phyloP scores from a whole-genome alignment of 345 rosid species.

The Pugionium dolabratum region DNA sequence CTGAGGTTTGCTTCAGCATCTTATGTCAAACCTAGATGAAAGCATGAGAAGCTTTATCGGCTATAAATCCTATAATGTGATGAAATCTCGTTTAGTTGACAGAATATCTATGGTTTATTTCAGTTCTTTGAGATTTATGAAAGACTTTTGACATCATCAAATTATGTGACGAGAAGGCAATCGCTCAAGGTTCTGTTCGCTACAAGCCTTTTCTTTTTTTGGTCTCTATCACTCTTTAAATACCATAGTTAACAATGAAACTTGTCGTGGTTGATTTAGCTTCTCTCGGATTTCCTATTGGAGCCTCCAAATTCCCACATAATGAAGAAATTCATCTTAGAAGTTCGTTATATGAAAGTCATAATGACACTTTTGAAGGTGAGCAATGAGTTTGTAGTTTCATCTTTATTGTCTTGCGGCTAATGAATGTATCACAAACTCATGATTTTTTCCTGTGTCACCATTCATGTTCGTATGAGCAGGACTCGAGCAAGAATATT shows the following conservation, averaged over 20 bases:
- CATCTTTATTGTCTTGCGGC: conserved; percentile 2
- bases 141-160: conserved; percentile 79
- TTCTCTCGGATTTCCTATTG: conserved; percentile 90
- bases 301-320: conserved; percentile 82
- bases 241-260: conserved; percentile 15
- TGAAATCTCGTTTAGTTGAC: conserved; percentile 33
- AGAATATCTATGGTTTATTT: conserved; percentile 39
- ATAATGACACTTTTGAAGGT: conserved; percentile 93
- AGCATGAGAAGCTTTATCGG: conserved; percentile 13
- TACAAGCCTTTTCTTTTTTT: conserved; percentile 13
- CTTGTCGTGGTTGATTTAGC: conserved; percentile 51
- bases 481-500: conserved; percentile 96
- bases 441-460: conserved; percentile 9
- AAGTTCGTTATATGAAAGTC: conserved; percentile 88
- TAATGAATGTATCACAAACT: conserved; percentile 4
- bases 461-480: conserved; percentile 38
- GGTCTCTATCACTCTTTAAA: conserved; percentile 10
- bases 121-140: conserved; percentile 92
- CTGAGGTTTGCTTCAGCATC: conserved; percentile 61
- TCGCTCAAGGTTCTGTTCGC: conserved; percentile 75
- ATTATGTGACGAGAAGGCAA: conserved; percentile 96
- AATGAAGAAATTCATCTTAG: conserved; percentile 89
- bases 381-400: conserved; percentile 24
- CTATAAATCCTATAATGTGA: not conserved
- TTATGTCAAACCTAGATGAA: conserved; percentile 15